Base-by-base conservation (phyloP, 176 grass and related monocot genomes). In the Phyllostachys edulis region DNA sequence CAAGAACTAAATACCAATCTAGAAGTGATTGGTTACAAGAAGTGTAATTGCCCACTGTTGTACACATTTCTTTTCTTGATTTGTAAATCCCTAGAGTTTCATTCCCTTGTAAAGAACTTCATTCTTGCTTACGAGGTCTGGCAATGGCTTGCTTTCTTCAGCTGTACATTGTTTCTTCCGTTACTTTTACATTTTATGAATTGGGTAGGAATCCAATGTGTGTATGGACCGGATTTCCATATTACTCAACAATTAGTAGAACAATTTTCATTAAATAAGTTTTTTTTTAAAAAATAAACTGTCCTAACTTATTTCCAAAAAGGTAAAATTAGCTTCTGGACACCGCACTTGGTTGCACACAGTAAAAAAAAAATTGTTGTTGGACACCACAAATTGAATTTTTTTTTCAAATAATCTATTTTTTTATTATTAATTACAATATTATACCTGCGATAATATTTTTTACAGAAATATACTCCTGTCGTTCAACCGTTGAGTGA, bases 71-170 rank as follows among this genome's bases (percentile, higher is more conserved):
- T 69, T 79, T 71, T 86, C 18, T 86, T 83, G 39, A 49, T 80
- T 16, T 91, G 56, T 88, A 86, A 85, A 93, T 76, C 21, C 67
- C 38, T 37, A 45, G 75, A 87, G 27, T 17, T 86, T 45, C 52
- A 14, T 87, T 63, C 61, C 1, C 49, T 75, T 36, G 18, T 54
- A 54, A 73, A 73, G 20, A 51, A 87, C 50, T 83, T 51, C 15
- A 2, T 42, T 65, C 45, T 75, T 82, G 46, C 16, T 75, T 64
- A 9, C 44, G 50, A 24, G 18, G 20, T 69, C 9, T 61, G 50
- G 20, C 67, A n/a, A 76, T 82, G 50, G 29, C 63, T 57, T 27
- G 26, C 50, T 38, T 75, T 57, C 70, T 49, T 82, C 18, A 57
- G 20, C 0, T 61, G 27, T 40, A 49, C 78, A 79, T 27, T 34